A percentile compares a stretch with the other conserved stretches of the same genome.
Conservation (phyloP, 2,329 filamentous ascomycete species). For the Dactylellina parvicollis region DNA sequence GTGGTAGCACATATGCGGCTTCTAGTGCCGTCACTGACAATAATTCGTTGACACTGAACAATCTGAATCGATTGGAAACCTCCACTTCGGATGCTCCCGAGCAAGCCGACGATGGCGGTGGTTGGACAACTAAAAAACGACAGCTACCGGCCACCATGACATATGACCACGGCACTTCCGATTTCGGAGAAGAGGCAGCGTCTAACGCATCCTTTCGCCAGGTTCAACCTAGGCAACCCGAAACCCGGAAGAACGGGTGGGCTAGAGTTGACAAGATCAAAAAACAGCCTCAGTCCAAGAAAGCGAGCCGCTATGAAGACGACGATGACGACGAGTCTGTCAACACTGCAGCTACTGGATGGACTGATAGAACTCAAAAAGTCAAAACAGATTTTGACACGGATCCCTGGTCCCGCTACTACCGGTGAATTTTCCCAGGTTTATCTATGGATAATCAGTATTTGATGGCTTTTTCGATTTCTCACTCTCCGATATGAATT, state of each 20-base stretch:
- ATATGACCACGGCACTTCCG: slow-evolving; percentile 3
- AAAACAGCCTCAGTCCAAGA: slow-evolving; percentile 18
- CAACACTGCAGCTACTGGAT: slow-evolving; percentile 32
- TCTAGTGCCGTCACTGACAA: slow-evolving; percentile 3
- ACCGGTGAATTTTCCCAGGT: background rate
- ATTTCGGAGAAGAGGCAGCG: too few relatives aligned
- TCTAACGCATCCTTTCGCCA: too few relatives aligned
- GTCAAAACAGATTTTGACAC: slow-evolving; percentile 45
- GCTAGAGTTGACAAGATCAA: slow-evolving; percentile 47
- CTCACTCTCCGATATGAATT: too few relatives aligned
- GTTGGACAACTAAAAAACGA: slow-evolving; percentile 33
- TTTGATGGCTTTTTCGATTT: background rate
- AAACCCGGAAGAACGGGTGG: slow-evolving; percentile 54
- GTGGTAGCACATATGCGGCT: slow-evolving; percentile 12
- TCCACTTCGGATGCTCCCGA: background rate
- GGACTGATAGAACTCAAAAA: slow-evolving; percentile 44
- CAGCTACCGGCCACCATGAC: slow-evolving; percentile 2
- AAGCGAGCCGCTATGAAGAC: slow-evolving; percentile 7
- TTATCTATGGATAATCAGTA: background rate
- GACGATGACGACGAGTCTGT: slow-evolving; percentile 34
- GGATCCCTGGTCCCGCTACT: slow-evolving; percentile 36
- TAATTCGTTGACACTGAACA: slow-evolving; percentile 27
- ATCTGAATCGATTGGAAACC: slow-evolving; percentile 15
- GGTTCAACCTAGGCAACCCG: background rate
- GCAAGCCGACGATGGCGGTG: slow-evolving; percentile 11